Percentiles rank a stretch among this genome's conserved stretches.
These are phyloP conservation scores for Eremomyces bilateralis DNA, from an alignment of 495 filamentous ascomycete genomes.

Conservation along the genomic window DNA sequence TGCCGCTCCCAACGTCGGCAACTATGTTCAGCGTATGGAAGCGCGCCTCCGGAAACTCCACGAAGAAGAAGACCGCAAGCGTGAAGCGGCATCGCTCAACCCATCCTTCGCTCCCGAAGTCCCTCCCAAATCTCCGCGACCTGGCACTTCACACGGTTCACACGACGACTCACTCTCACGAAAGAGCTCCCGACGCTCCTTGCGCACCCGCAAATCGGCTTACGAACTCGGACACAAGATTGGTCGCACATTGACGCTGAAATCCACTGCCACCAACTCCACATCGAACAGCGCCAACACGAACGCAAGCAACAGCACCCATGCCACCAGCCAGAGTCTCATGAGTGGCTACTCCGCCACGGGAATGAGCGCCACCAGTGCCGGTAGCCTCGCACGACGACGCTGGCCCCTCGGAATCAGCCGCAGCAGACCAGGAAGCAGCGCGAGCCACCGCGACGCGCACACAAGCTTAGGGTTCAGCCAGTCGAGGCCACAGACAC, in stretches of 20 bases:
- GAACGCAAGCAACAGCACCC: conserved; percentile 47
- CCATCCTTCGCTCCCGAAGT: too few relatives aligned
- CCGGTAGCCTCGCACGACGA: conserved; percentile 69
- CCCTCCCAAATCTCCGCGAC: too few relatives aligned
- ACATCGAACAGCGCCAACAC: conserved; percentile 58
- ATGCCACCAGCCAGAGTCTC: conserved; percentile 57
- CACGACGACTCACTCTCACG: too few relatives aligned
- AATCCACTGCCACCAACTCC: conserved; percentile 66
- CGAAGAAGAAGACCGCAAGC: conserved; percentile 28
- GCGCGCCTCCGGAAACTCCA: conserved; percentile 52
- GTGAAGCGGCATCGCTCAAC: too few relatives aligned
- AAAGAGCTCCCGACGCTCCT: background rate
- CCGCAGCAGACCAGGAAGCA: conserved; percentile 28
- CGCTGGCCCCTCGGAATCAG: conserved; percentile 23
- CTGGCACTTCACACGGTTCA: too few relatives aligned
- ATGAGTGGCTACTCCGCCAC: conserved; percentile 89
- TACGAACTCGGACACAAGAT: conserved; percentile 56
- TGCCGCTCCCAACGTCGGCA: conserved; percentile 47
- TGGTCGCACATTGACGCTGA: too few relatives aligned
- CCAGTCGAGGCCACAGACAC: conserved; percentile 33
- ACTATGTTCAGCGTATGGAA: conserved; percentile 82
- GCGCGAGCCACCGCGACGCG: conserved; percentile 22
- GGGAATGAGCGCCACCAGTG: conserved; percentile 83
- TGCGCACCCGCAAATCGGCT: conserved; percentile 43
- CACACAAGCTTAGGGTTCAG: conserved; percentile 16